Percentiles rank a stretch among this genome's conserved stretches.
These are phyloP conservation scores for Lobosporangium transversale DNA, from an alignment of 192 early-diverging fungal species.

Conservation along the genomic window DNA sequence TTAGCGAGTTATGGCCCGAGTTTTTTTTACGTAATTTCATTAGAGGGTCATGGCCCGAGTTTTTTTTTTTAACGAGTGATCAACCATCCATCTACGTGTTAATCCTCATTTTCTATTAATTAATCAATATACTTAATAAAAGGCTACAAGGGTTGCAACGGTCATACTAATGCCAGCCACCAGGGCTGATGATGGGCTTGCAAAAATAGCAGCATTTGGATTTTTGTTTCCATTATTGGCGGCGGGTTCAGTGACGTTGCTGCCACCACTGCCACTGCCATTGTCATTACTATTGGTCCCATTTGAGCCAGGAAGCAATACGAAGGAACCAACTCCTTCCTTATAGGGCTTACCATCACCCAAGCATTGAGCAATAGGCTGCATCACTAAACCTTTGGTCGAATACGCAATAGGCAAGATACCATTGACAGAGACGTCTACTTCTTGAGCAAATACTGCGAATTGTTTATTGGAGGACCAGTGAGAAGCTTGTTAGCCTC, in stretches of 20 bases:
- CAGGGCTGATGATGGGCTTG: slow-evolving; percentile 4
- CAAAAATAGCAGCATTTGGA: not conserved
- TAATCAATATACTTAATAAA: slow-evolving; percentile 27
- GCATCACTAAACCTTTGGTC: slow-evolving; percentile 37
- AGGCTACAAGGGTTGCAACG: slow-evolving; percentile 7
- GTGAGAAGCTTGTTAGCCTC: slow-evolving; percentile 14
- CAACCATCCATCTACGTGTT: too few relatives aligned
- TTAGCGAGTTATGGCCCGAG: too few relatives aligned
- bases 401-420: slow-evolving; percentile 42
- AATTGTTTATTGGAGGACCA: not conserved
- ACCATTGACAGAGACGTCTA: slow-evolving; percentile 56
- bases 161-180: not conserved
- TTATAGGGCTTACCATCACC: slow-evolving; percentile 51
- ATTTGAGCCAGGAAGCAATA: not conserved
- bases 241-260: slow-evolving; percentile 4
- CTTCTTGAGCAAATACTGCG: slow-evolving; percentile 54
- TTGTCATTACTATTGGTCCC: not conserved
- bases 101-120: too few relatives aligned
- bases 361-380: slow-evolving; percentile 54
- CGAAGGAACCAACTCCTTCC: slow-evolving; percentile 42
- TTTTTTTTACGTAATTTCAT: too few relatives aligned
- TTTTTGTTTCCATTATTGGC: not conserved
- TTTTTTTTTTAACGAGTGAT: too few relatives aligned
- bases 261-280: not conserved
- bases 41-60: too few relatives aligned